Evolutionary conservation across 768 basidiomycete species (phyloP).

Genomic region (Udeniomyces megalosporus): DNA sequence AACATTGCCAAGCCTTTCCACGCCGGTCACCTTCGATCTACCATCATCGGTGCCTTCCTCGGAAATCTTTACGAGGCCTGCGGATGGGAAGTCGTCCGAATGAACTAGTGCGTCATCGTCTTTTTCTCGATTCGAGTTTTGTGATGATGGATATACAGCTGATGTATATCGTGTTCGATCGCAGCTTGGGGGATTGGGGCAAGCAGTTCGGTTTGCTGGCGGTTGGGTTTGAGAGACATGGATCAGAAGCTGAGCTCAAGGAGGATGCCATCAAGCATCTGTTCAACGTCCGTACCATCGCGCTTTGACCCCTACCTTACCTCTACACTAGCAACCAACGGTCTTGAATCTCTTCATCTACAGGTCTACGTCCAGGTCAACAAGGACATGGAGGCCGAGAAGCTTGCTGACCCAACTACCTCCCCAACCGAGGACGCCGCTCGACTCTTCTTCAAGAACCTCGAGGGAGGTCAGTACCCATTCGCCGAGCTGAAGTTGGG

Average conservation of each 20-base stretch:
- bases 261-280: conserved; percentile 87
- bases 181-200: conserved; percentile 33
- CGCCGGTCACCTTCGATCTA: conserved; percentile 86
- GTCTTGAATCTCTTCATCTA: neutral
- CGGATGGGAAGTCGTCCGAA: conserved; percentile 76
- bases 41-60: conserved; percentile 96
- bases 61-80: conserved; percentile 77
- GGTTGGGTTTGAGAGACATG: conserved; percentile 80
- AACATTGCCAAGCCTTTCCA: conserved; percentile 99
- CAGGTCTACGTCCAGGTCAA: conserved; percentile 80
- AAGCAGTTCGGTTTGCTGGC: conserved; percentile 86
- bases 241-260: conserved; percentile 63
- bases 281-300: conserved; percentile 39
- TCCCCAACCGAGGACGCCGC: conserved; percentile 38
- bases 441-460: conserved; percentile 75
- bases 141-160: neutral
- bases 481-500: no score
- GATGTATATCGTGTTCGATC: neutral
- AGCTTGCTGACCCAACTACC: conserved; percentile 18
- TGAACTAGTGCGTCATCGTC: conserved; percentile 49
- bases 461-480: conserved; percentile 72
- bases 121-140: neutral
- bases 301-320: neutral
- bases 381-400: conserved; percentile 40
- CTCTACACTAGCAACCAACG: neutral